These are phyloP conservation scores for Maudiozyma barnettii DNA, from an alignment of 805 yeast genomes.

Conservation along the genomic window DNA sequence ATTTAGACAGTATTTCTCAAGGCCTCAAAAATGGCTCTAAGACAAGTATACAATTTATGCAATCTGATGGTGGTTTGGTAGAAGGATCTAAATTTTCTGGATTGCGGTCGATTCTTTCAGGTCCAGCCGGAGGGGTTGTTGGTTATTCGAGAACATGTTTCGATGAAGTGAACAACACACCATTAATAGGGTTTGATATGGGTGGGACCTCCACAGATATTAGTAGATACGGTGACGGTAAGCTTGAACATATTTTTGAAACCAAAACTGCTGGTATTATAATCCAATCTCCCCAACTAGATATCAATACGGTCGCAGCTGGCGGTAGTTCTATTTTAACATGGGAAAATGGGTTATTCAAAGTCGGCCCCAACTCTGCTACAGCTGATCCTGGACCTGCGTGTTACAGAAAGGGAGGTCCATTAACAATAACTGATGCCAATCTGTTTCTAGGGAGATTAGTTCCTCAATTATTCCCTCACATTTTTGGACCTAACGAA, in stretches of 20 bases:
- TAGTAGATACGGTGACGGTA: constrained; percentile 59
- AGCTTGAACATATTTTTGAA: constrained; percentile 70
- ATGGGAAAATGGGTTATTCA: constrained; percentile 64
- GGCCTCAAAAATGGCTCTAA: constrained; percentile 47
- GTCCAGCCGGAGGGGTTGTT: constrained; percentile 98
- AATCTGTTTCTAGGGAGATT: constrained; percentile 64
- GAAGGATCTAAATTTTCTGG: constrained; percentile 82
- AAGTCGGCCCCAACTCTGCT: constrained; percentile 83
- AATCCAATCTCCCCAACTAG: constrained; percentile 76
- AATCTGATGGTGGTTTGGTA: constrained; percentile 91
- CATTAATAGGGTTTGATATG: constrained; percentile 79
- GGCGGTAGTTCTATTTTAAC: constrained; percentile 69
- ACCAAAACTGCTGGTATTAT: constrained; percentile 77
- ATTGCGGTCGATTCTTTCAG: constrained; percentile 77
- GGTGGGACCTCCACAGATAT: constrained; percentile 90
- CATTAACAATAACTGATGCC: constrained; percentile 79
- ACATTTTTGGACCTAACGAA: constrained; percentile 75
- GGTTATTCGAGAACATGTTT: constrained; percentile 83
- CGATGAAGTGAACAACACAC: constrained; percentile 41
- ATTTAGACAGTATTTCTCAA: constrained; percentile 48
- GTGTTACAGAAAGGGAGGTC: constrained; percentile 77
- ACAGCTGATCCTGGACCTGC: constrained; percentile 88
- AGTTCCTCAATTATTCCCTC: constrained; percentile 66
- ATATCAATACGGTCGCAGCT: constrained; percentile 75
- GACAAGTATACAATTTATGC: constrained; percentile 75